Base-by-base conservation (phyloP, 2,329 filamentous ascomycete genomes). In the Neophaeococcomyces mojaviensis region DNA sequence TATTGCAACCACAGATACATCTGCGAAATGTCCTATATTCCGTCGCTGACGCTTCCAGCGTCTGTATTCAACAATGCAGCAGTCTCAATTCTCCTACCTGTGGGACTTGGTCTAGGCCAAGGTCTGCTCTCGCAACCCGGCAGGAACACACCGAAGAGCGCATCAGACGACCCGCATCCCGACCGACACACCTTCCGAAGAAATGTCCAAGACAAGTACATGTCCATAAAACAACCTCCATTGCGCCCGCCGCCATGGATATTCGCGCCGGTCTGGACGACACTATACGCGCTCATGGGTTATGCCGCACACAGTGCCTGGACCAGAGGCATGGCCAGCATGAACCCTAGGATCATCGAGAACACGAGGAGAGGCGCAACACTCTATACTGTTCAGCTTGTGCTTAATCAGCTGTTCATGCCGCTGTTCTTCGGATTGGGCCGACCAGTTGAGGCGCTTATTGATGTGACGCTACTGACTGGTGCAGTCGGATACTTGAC, bases 351-450 rank as follows among this genome's bases (percentile, higher is more conserved):
- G 32, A 77, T 76, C n/a, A 72, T 78, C 39, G 65, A 70, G 30
- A 67, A 78, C 44, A 79, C 84, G 43, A 77, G 78, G 61, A 74
- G 80, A 54, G 84, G 82, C 55, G 82, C 86, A 48, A 86, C 84
- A 0, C 74, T 96, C 24, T 96, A 95, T 71, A 86, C 85, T 2
- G 72, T 88, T 49, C 89, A 96, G 67, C 80, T 96, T 5, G 85
- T 76, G 9, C 73, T 96, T 42, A 96, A 96, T 64, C 71, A 94
- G 24, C 65, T 83, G 44, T 97, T 87, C 87, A 96, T 88, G 78
- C 90, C 90, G 10, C 76, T 96, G 9, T 96, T 96, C 76, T 96
- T 95, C 62, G 76, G 78, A n/a, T 61, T 83, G 41, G 81, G 82
- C 53, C 78, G 79, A 13, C 88, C 88, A 1, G 73, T 83, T 43